Base-by-base conservation (phyloP, 257 asterid genomes). In the Nicotiana attenuata region DNA sequence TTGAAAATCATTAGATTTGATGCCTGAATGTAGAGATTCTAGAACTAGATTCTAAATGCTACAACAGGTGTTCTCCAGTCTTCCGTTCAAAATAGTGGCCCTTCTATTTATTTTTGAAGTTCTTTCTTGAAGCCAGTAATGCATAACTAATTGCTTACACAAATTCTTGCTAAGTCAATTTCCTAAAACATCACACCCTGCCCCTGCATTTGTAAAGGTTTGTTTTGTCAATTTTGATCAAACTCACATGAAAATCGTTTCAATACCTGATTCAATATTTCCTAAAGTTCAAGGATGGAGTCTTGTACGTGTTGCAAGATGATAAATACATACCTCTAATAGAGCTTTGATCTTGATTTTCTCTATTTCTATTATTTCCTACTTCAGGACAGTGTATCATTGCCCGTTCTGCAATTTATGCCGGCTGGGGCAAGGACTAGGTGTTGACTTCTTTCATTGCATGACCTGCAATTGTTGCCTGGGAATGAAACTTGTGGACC, bases 401-500 rank as follows among this genome's bases (percentile, higher is more conserved):
- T 96, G 99, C 81, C 99, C 99, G 19, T 96, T 87, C 89, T 96
- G 99, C 93, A 96, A 96, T 85, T 85, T 96, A 84, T 96, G 99
- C 87, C 98, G 99, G 77, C 88, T 96, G 73, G 99, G 99, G 29
- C 91, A 85, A 81, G 99, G 99, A 56, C 98, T 96, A 41, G 99
- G 99, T 82, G 80, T 90, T 78, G 99, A 96, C 86, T 92, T 91
- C 85, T 92, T 91, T 84, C 98, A 96, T 78, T 96, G 99, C 92
- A 96, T 96, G 99, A 92, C 97, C 68, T 94, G 99, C 93, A 96
- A 96, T 87, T 91, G 89, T 85, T 96, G 99, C 92, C 86, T 96
- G 86, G 91, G 93, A 67, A 90, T 91, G 93, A 90, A 88, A 80
- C 59, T 92, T 67, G 89, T 82, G 83, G 96, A 94, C 86, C 99